phyloP scores from a whole-genome alignment of 768 basidiomycete genomes.

The Boletus vermiculosoides region DNA sequence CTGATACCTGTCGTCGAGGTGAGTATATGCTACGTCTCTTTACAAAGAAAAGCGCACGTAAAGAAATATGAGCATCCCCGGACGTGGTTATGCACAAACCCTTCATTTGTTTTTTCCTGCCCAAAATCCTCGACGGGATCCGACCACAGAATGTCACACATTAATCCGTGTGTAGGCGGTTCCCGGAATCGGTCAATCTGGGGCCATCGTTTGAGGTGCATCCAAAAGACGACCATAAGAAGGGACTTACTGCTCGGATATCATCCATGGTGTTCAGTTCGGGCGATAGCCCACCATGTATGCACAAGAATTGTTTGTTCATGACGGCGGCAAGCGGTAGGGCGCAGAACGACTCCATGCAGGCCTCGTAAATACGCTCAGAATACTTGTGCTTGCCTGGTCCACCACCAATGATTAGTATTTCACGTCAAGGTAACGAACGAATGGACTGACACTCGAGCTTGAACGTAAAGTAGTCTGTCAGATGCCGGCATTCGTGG shows the following conservation, averaged over 20 bases:
- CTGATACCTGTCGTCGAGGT: conserved; percentile 62
- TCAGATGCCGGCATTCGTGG: conserved; percentile 97
- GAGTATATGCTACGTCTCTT: neutral
- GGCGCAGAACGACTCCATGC: conserved; percentile 96
- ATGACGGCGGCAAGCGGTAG: conserved; percentile 95
- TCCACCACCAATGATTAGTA: conserved; percentile 4
- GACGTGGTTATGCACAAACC: conserved; percentile 94
- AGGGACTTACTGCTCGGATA: conserved; percentile 68
- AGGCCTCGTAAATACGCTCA: conserved; percentile 93
- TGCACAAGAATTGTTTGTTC: conserved; percentile 99
- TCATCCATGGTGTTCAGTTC: conserved; percentile 96
- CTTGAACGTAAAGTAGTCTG: conserved; percentile 99
- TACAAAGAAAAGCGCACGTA: conserved; percentile 47
- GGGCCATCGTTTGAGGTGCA: neutral
- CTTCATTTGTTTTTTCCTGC: conserved; percentile 85
- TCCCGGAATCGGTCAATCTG: conserved; percentile 98
- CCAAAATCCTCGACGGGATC: conserved; percentile 99
- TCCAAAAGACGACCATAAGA: neutral
- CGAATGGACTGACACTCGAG: conserved; percentile 75
- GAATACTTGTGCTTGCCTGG: conserved; percentile 99
- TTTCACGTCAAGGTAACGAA: neutral
- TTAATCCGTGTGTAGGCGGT: conserved; percentile 93
- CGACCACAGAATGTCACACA: conserved; percentile 99
- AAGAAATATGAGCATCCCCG: conserved; percentile 97
- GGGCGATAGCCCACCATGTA: conserved; percentile 95